These are phyloP conservation scores for Colletotrichum echinochloae DNA, from an alignment of 2,329 filamentous ascomycete species.

Conservation along the genomic window DNA sequence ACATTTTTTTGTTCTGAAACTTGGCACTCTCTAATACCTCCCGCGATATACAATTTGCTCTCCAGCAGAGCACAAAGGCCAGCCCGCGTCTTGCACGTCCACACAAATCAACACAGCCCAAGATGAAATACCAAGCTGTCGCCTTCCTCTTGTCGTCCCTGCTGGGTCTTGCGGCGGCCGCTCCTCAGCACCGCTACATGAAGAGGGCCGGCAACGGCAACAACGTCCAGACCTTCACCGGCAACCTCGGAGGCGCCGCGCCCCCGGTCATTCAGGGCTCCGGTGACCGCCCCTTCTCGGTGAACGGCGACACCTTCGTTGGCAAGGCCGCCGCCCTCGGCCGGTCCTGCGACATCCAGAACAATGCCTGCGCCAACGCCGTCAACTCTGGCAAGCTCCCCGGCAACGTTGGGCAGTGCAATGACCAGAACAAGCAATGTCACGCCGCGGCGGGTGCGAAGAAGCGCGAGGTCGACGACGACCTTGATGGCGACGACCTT, in stretches of 20 bases:
- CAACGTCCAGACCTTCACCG: conserved; percentile 61
- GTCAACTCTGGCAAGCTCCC: conserved; percentile 57
- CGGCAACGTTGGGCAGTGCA: conserved; percentile 55
- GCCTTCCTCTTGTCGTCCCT: conserved; percentile 33
- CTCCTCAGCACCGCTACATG: conserved; percentile 23
- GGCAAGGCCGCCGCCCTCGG: conserved; percentile 58
- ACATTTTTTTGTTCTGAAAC: conserved; percentile 1
- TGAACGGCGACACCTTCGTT: conserved; percentile 67
- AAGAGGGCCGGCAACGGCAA: neutral
- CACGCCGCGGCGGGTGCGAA: conserved; percentile 44
- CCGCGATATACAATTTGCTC: conserved; percentile 22
- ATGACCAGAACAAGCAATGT: conserved; percentile 56
- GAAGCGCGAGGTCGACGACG: conserved; percentile 46
- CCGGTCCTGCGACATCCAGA: conserved; percentile 63
- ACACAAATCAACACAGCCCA: conserved; percentile 25
- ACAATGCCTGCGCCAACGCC: conserved; percentile 62
- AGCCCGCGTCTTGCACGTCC: conserved; percentile 36
- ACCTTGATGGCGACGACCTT: no score
- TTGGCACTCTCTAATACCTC: neutral
- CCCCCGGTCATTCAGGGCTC: conserved; percentile 55
- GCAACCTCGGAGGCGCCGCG: conserved; percentile 54
- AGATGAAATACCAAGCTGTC: conserved; percentile 42
- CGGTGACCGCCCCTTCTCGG: conserved; percentile 59
- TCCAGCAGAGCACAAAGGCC: conserved; percentile 28
- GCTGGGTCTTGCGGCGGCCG: conserved; percentile 27